Conservation (phyloP, 768 basidiomycete species). For the Amanita pseudoporphyria region DNA sequence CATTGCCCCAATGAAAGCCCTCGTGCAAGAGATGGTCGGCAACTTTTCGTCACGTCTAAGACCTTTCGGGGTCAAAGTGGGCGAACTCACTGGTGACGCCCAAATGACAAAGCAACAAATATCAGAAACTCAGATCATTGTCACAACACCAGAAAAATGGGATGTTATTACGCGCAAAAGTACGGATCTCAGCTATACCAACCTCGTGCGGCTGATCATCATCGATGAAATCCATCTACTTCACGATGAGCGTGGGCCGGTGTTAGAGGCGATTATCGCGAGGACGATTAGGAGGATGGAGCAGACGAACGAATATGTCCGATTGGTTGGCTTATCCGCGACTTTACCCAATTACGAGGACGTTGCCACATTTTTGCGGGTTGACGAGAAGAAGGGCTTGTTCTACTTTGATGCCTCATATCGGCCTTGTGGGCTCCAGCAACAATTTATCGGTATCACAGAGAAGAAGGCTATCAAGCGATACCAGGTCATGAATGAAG, state of each 20-base stretch:
- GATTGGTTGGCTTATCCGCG: constrained; percentile 91
- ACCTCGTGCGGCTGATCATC: constrained; percentile 91
- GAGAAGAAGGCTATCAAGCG: constrained; percentile 99
- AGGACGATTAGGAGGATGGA: constrained; percentile 91
- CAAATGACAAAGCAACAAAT: constrained; percentile 99
- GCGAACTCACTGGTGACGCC: constrained; percentile 93
- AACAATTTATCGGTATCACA: constrained; percentile 95
- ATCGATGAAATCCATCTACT: constrained; percentile 97
- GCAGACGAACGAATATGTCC: constrained; percentile 86
- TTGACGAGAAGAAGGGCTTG: constrained; percentile 83
- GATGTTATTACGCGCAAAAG: constrained; percentile 98
- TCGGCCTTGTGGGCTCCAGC: constrained; percentile 90
- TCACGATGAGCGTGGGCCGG: constrained; percentile 97
- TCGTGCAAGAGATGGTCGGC: constrained; percentile 98
- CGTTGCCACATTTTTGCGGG: constrained; percentile 93
- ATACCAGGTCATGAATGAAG: constrained; percentile 96
- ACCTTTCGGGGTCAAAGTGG: constrained; percentile 68
- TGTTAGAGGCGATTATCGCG: constrained; percentile 84
- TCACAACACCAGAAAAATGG: constrained; percentile 99
- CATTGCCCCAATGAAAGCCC: constrained; percentile 98
- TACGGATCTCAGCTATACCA: constrained; percentile 94
- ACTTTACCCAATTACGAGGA: constrained; percentile 99
- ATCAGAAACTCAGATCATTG: constrained; percentile 93
- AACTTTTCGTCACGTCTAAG: constrained; percentile 79
- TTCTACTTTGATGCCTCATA: constrained; percentile 97